Conservation (phyloP, 371 early-diverging fungal genomes). For the Apophysomyces trapeziformis region DNA sequence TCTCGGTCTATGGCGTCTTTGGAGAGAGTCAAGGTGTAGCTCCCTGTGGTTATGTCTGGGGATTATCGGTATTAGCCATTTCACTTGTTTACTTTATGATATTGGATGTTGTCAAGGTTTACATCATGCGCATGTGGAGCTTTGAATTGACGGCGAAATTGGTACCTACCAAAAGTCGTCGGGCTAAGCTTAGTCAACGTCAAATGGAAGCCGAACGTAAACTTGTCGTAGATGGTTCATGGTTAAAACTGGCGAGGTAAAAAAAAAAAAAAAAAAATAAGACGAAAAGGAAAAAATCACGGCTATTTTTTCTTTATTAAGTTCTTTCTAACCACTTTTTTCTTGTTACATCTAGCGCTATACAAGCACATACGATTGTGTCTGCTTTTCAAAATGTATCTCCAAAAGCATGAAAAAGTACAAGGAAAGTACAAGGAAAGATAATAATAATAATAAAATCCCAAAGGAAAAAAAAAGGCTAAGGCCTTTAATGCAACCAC, state of each 20-base stretch:
- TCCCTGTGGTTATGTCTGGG: constrained; percentile 62
- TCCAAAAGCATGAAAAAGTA: no score
- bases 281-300: neutral
- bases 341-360: neutral
- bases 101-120: constrained; percentile 87
- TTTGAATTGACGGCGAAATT: constrained; percentile 65
- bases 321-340: neutral
- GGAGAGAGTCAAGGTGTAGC: constrained; percentile 47
- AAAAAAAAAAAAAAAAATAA: neutral
- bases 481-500: no score
- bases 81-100: constrained; percentile 77
- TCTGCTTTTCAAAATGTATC: neutral
- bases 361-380: constrained; percentile 1
- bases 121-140: constrained; percentile 75
- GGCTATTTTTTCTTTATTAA: neutral
- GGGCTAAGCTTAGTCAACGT: constrained; percentile 48
- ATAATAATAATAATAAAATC: no score
- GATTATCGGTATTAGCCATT: constrained; percentile 63
- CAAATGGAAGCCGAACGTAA: constrained; percentile 6
- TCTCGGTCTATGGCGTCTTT: constrained; percentile 81
- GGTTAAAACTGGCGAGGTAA: constrained; percentile 3
- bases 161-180: constrained; percentile 69
- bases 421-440: no score
- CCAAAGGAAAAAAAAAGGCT: no score
- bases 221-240: neutral